Base-by-base conservation (phyloP, 2,329 filamentous ascomycete species). In the Pseudocercospora macadamiae region DNA sequence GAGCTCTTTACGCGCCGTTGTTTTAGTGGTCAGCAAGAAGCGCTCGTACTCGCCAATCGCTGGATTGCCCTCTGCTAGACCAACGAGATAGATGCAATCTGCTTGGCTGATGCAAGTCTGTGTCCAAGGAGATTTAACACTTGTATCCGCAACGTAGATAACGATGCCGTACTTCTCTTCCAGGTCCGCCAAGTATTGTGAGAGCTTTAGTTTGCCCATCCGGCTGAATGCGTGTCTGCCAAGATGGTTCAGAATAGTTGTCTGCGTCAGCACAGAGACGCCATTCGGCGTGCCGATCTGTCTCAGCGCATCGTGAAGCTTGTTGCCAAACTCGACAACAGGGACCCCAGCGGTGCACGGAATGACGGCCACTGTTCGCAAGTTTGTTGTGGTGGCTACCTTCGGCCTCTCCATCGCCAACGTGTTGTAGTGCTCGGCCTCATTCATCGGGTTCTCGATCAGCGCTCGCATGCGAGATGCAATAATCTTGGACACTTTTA, bases 401-500 rank as follows among this genome's bases (percentile, higher is more conserved):
- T 86, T 89, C 30, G 81, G 82, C 1, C 84, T 82, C 3, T 83
- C 83, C 1, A 79, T 77, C 42, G 77, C 76, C 48, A 77, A 73
- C 51, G 70, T 72, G 54, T 68, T 71, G 49, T 73, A 71, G 25
- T 60, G 63, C 19, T 78, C 77, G 10, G 81, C 79, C n/a, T 78
- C 78, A 4, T 82, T 79, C 14, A 90, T 77, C 1, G 91, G 90
- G 67, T 93, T 89, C 67, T 97, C 91, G 18, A 97, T 86, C 36
- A 97, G 77, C 39, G 90, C 85, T 61, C 93, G 84, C 95, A 99
- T 97, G 2, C 95, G 87, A 32, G 93, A 92, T 0, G 95, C 95
- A 68, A 99, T 97, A 66, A 99, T 95, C 75, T 97, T 99, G 1
- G 95, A 97, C 25, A 99, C 96, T 75, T 97, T 97, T 74, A 99